A percentile compares a stretch with the other conserved stretches of the same genome.
Evolutionary conservation across 768 basidiomycete species (phyloP).

Genomic region (Suillus subluteus): DNA sequence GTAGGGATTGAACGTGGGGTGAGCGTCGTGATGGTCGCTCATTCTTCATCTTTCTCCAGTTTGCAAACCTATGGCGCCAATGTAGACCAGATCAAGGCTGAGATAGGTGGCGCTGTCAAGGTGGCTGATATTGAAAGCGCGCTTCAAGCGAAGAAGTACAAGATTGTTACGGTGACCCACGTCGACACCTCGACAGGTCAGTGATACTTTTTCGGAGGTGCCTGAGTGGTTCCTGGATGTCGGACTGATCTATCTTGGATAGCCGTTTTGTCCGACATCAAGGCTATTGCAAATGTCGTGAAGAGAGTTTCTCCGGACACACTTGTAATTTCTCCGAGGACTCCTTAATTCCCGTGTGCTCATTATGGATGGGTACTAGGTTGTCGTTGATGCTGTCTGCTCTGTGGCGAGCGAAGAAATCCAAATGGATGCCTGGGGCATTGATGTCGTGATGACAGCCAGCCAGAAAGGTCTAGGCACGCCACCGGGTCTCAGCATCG

Average conservation of each 20-base stretch:
- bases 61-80: constrained; percentile 87
- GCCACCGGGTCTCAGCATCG: constrained; percentile 90
- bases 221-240: background rate
- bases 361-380: constrained; percentile 38
- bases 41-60: constrained; percentile 40
- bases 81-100: constrained; percentile 82
- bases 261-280: constrained; percentile 87
- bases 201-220: constrained; percentile 17
- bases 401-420: constrained; percentile 97
- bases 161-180: constrained; percentile 91
- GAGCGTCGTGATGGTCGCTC: background rate
- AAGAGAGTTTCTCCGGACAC: constrained; percentile 82
- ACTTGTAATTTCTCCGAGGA: constrained; percentile 48
- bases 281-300: constrained; percentile 74
- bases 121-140: constrained; percentile 64
- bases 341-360: background rate
- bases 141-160: constrained; percentile 80
- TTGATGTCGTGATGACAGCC: constrained; percentile 87
- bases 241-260: constrained; percentile 16
- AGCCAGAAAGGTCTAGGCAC: constrained; percentile 92
- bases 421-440: constrained; percentile 88
- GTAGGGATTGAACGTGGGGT: constrained; percentile 39
- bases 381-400: constrained; percentile 93
- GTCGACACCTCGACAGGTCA: constrained; percentile 88
- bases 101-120: constrained; percentile 77